phyloP scores from a whole-genome alignment of 2,329 filamentous ascomycete genomes.

The Aquanectria penicillioides region DNA sequence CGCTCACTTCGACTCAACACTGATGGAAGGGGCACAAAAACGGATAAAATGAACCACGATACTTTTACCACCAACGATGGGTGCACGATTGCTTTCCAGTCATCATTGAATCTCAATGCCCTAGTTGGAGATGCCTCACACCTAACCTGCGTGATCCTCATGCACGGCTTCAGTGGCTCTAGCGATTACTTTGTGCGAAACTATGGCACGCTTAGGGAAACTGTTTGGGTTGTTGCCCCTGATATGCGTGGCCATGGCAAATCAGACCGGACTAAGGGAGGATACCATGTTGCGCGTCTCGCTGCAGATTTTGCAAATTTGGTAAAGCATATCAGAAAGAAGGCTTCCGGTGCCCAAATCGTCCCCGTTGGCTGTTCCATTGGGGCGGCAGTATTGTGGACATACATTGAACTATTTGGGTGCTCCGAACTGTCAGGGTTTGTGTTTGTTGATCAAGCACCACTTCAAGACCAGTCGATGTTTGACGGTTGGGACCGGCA shows the following conservation, averaged over 20 bases:
- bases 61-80: slow-evolving; percentile 36
- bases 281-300: slow-evolving; percentile 41
- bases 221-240: slow-evolving; percentile 38
- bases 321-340: slow-evolving; percentile 31
- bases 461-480: slow-evolving; percentile 38
- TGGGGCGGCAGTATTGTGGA: slow-evolving; percentile 42
- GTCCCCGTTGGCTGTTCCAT: slow-evolving; percentile 42
- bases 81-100: slow-evolving; percentile 36
- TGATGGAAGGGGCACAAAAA: too few species aligned
- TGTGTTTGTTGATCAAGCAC: slow-evolving; percentile 43
- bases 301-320: slow-evolving; percentile 36
- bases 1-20: too few species aligned
- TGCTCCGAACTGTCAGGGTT: slow-evolving; percentile 38
- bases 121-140: slow-evolving; percentile 3
- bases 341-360: slow-evolving; percentile 26
- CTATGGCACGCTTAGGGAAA: slow-evolving; percentile 29
- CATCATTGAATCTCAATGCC: slow-evolving; percentile 32
- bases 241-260: slow-evolving; percentile 42
- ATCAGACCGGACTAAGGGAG: slow-evolving; percentile 34
- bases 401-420: slow-evolving; percentile 39
- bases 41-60: slow-evolving; percentile 30
- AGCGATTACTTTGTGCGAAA: slow-evolving; percentile 41
- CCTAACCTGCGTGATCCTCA: slow-evolving; percentile 36
- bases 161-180: slow-evolving; percentile 43
- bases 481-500: slow-evolving; percentile 37